phyloP scores from a whole-genome alignment of 352 stramenopile genomes.

The Phytopythium chamaehyphon region DNA sequence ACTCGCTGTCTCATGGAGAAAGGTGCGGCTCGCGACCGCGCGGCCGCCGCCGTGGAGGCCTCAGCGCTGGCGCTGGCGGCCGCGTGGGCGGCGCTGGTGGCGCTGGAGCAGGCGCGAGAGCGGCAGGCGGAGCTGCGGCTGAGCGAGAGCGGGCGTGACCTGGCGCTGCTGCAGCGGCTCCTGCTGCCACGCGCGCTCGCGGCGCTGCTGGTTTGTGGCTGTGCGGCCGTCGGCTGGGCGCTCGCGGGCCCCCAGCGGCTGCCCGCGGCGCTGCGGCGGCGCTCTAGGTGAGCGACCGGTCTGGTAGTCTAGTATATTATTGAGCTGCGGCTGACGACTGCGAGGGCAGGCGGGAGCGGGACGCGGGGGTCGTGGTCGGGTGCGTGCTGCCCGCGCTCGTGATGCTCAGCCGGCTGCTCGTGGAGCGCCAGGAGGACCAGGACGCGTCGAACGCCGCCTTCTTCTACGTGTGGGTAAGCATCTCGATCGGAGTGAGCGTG shows the following conservation, averaged over 20 bases:
- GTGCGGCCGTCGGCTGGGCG: slow-evolving; percentile 22
- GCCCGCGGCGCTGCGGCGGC: slow-evolving; percentile 12
- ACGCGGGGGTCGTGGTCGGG: slow-evolving; percentile 52
- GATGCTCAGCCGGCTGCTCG: slow-evolving; percentile 50
- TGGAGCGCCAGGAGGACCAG: slow-evolving; percentile 19
- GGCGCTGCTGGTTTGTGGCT: slow-evolving; percentile 22
- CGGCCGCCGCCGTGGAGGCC: slow-evolving; percentile 29
- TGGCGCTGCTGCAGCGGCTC: slow-evolving; percentile 25
- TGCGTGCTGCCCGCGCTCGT: slow-evolving; percentile 55
- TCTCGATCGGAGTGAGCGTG: slow-evolving; percentile 39
- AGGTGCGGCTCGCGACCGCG: neutral
- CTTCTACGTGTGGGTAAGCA: slow-evolving; percentile 54
- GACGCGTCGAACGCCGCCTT: slow-evolving; percentile 33
- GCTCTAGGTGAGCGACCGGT: slow-evolving; percentile 28
- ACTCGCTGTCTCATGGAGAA: too few relatives aligned
- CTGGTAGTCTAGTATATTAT: too few relatives aligned
- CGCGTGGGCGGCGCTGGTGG: slow-evolving; percentile 28
- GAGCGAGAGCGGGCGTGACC: slow-evolving; percentile 15
- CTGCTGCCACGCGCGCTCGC: slow-evolving; percentile 23
- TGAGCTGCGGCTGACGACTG: too few relatives aligned
- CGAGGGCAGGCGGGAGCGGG: slow-evolving; percentile 50
- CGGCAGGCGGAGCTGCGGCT: slow-evolving; percentile 6
- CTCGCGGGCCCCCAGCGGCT: slow-evolving; percentile 13
- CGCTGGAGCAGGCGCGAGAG: slow-evolving; percentile 17
- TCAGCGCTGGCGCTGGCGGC: slow-evolving; percentile 25